A percentile compares a stretch with the other conserved stretches of the same genome.
These are phyloP conservation scores for Actinomortierella ambigua DNA, from an alignment of 371 early-diverging fungal genomes.

Conservation along the genomic window DNA sequence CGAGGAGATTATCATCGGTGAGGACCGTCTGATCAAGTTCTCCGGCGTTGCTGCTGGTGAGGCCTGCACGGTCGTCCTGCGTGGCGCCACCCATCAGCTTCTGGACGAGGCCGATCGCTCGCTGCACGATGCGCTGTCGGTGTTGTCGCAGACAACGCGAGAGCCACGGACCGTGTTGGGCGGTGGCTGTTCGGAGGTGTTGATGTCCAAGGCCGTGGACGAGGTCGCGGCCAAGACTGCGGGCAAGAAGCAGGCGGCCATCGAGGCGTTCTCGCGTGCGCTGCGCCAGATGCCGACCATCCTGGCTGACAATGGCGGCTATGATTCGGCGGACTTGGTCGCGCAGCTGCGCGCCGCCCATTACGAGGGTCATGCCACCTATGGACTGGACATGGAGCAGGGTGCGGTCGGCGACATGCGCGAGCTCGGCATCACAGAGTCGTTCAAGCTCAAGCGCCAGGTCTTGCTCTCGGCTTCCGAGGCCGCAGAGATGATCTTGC, in stretches of 20 bases:
- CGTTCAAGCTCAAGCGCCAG: conserved; percentile 97
- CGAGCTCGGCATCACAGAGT: conserved; percentile 94
- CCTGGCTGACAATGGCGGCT: conserved; percentile 99
- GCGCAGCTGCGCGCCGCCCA: conserved; percentile 93
- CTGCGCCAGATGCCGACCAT: conserved; percentile 98
- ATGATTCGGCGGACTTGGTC: conserved; percentile 94
- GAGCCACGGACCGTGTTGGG: conserved; percentile 97
- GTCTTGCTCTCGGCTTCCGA: conserved; percentile 97
- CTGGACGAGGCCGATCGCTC: conserved; percentile 99
- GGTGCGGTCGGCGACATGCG: conserved; percentile 88
- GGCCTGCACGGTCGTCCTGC: conserved; percentile 98
- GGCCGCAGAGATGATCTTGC: conserved; percentile 98
- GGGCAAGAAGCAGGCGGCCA: conserved; percentile 97
- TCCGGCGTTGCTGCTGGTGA: conserved; percentile 95
- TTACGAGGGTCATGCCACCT: conserved; percentile 78
- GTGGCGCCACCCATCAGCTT: conserved; percentile 97
- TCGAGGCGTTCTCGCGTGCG: conserved; percentile 96
- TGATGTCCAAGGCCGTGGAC: conserved; percentile 97
- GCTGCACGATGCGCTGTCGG: conserved; percentile 98
- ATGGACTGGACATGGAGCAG: conserved; percentile 92
- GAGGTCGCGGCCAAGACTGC: conserved; percentile 90
- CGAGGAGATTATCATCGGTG: conserved; percentile 98
- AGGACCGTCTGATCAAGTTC: conserved; percentile 97
- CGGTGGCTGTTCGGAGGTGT: conserved; percentile 98
- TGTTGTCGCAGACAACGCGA: conserved; percentile 94